These are phyloP conservation scores for Diaporthe citriasiana DNA, from an alignment of 2,329 filamentous ascomycete genomes.

Conservation along the genomic window DNA sequence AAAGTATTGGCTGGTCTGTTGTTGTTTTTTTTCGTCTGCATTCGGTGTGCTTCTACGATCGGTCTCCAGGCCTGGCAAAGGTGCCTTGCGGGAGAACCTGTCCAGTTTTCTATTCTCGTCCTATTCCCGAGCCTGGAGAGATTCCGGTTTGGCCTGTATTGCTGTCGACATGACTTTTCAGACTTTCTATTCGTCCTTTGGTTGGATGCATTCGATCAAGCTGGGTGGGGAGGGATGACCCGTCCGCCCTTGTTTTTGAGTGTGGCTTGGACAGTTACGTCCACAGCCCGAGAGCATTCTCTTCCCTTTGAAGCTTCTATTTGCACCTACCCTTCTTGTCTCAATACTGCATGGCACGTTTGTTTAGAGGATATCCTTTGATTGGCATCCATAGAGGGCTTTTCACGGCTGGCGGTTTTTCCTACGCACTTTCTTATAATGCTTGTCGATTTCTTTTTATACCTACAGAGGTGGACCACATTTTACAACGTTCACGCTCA, in stretches of 20 bases:
- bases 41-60: constrained; percentile 6
- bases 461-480: constrained; percentile 39
- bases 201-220: constrained; percentile 14
- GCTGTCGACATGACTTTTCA: constrained; percentile 41
- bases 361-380: constrained; percentile 43
- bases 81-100: constrained; percentile 22
- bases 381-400: constrained; percentile 43
- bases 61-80: background rate
- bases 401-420: constrained; percentile 35
- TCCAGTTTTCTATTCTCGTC: constrained; percentile 31
- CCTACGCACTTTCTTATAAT: constrained; percentile 35
- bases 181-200: constrained; percentile 40
- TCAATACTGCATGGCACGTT: constrained; percentile 40
- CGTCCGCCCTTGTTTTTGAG: background rate
- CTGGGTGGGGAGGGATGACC: background rate
- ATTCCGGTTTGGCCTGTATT: constrained; percentile 40
- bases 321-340: constrained; percentile 30
- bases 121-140: constrained; percentile 27
- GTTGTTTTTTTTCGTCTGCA: constrained; percentile 25
- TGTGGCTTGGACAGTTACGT: constrained; percentile 2
- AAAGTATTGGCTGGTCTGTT: constrained; percentile 34
- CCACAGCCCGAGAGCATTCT: constrained; percentile 17
- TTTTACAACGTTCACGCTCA: constrained; percentile 36
- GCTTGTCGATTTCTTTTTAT: constrained; percentile 33
- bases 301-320: background rate